Conservation (phyloP, 192 early-diverging fungal species). For the Haplosporangium gracile region DNA sequence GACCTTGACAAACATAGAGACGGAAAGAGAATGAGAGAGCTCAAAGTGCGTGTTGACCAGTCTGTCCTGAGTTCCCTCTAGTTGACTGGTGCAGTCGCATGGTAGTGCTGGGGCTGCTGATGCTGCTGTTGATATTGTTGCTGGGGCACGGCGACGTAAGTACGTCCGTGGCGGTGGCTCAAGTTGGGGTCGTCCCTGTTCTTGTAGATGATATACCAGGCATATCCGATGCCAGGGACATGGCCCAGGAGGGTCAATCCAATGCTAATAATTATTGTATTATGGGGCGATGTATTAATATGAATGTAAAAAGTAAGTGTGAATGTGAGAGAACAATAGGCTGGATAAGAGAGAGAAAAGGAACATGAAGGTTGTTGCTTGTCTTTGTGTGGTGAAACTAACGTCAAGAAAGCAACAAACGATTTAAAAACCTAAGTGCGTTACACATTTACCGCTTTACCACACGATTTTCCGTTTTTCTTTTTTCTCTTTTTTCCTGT, state of each 20-base stretch:
- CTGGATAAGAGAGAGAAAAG: too few relatives aligned
- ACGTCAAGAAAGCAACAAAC: too few relatives aligned
- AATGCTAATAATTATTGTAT: slow-evolving; percentile 10
- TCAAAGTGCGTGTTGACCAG: too few relatives aligned
- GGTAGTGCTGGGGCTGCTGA: slow-evolving; percentile 31
- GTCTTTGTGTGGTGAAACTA: too few relatives aligned
- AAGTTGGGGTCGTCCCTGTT: slow-evolving; percentile 37
- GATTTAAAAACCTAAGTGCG: too few relatives aligned
- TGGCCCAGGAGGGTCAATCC: slow-evolving; percentile 47
- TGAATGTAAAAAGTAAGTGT: background rate
- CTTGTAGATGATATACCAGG: slow-evolving; percentile 45
- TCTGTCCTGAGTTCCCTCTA: background rate
- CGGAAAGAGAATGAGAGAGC: too few relatives aligned
- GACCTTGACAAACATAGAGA: too few relatives aligned
- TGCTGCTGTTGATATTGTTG: slow-evolving; percentile 25
- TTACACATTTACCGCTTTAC: too few relatives aligned
- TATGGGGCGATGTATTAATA: background rate
- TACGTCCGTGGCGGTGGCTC: slow-evolving; percentile 20
- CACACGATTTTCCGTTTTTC: too few relatives aligned
- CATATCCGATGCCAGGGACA: slow-evolving; percentile 37
- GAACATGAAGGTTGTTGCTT: too few relatives aligned
- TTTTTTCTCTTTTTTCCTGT: too few relatives aligned
- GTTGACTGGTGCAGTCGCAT: slow-evolving; percentile 24
- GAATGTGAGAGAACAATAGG: background rate
- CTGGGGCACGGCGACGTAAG: slow-evolving; percentile 24